These are phyloP conservation scores for Apiospora pterosperma DNA, from an alignment of 2,329 filamentous ascomycete species.

Conservation along the genomic window DNA sequence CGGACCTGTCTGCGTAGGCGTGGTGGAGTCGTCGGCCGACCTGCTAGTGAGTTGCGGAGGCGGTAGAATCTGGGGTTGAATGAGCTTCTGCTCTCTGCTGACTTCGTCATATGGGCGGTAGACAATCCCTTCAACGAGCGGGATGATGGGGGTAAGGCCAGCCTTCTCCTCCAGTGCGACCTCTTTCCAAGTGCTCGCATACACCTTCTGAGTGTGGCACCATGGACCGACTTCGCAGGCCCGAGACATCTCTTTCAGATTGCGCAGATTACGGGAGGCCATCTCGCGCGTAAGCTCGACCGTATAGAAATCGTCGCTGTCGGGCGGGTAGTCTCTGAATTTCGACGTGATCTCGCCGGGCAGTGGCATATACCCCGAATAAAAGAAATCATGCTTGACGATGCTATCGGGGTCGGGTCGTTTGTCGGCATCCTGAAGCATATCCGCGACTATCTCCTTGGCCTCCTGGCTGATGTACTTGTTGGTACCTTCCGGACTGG, in stretches of 20 bases:
- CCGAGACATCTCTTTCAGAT: constrained; percentile 54
- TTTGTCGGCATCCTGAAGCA: constrained; percentile 72
- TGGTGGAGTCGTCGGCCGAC: constrained; percentile 31
- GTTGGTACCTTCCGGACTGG: constrained; percentile 59
- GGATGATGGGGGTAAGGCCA: constrained; percentile 60
- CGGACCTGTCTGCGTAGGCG: constrained; percentile 30
- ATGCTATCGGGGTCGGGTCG: constrained; percentile 75
- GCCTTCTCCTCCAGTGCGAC: constrained; percentile 67
- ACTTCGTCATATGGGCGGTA: constrained; percentile 64
- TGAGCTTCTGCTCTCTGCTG: constrained; percentile 48
- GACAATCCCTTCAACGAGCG: constrained; percentile 58
- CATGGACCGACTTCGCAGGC: constrained; percentile 58
- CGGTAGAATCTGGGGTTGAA: constrained; percentile 27
- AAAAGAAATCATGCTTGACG: constrained; percentile 77
- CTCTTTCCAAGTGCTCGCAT: constrained; percentile 61
- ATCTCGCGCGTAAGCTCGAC: constrained; percentile 42
- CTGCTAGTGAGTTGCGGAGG: constrained; percentile 29
- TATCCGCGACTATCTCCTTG: constrained; percentile 72
- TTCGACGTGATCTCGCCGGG: constrained; percentile 56
- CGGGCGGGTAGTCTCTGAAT: constrained; percentile 55
- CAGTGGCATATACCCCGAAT: constrained; percentile 68
- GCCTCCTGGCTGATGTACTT: constrained; percentile 73
- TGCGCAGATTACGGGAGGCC: constrained; percentile 44
- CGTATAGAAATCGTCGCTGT: constrained; percentile 55
- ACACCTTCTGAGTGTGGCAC: constrained; percentile 41